These are phyloP conservation scores for Rubia balearica DNA, from an alignment of 305 asterid genomes.

Conservation along the genomic window DNA sequence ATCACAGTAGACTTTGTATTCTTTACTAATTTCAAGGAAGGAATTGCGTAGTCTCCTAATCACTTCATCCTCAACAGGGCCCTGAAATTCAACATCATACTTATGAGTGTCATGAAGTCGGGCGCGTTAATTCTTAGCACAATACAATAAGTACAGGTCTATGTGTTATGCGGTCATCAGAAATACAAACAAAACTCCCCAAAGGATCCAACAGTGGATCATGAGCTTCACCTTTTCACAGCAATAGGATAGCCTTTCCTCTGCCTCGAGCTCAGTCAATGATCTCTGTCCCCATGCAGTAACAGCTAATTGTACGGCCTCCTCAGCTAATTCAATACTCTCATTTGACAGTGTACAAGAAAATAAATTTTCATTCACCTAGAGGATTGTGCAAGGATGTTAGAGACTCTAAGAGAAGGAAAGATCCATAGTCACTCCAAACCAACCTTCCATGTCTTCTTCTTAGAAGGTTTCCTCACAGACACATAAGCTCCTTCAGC, in stretches of 20 bases:
- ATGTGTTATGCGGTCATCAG: not conserved
- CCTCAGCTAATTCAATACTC: conserved; percentile 65
- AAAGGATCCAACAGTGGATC: conserved; percentile 7
- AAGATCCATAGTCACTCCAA: conserved; percentile 3
- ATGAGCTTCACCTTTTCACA: conserved; percentile 79
- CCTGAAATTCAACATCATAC: conserved; percentile 43
- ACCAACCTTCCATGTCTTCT: conserved; percentile 87
- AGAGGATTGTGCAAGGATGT: conserved; percentile 25
- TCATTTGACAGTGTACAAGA: conserved; percentile 78
- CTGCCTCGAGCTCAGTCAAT: conserved; percentile 91
- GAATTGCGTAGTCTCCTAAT: conserved; percentile 73
- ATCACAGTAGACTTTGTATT: conserved; percentile 70
- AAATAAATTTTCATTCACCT: conserved; percentile 86
- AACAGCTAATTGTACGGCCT: conserved; percentile 77
- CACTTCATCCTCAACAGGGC: conserved; percentile 92
- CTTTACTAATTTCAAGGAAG: conserved; percentile 73
- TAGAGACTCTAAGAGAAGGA: conserved; percentile 11
- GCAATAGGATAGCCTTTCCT: conserved; percentile 88
- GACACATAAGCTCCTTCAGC: conserved; percentile 87
- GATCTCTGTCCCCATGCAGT: conserved; percentile 88
- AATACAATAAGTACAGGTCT: not conserved
- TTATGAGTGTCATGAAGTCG: not conserved
- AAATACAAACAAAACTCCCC: conserved; percentile 12
- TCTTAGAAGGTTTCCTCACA: conserved; percentile 78
- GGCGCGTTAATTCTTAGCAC: not conserved